Evolutionary conservation across 108 stramenopile species (phyloP), one percentile per base, ranked within the genome.

Genomic region (Nitzschia sp.): DNA sequence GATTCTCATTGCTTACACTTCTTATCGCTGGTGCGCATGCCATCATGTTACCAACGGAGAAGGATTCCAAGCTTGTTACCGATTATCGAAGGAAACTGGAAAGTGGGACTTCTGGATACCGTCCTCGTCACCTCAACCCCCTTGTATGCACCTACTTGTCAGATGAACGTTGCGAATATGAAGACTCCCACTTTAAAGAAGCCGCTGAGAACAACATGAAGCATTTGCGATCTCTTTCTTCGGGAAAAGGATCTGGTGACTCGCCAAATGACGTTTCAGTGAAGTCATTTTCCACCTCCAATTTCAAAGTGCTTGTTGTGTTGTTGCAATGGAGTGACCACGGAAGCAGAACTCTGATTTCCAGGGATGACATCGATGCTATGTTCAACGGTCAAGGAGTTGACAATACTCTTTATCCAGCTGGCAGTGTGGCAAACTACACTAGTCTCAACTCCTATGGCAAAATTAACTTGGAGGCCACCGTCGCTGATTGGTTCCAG

Each of bases 311-410:
- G 19, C 73, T 86, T 3, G 88, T 81, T 10, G 41, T 89, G 0
- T 50, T 86, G 41, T 41, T 89, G 5, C 69, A 71, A 46, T 89
- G 86, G 53, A 50, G 72, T 14, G 81, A 89, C 63, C 88, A 89
- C 43, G 10, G 38, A 0, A 43, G 70, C 42, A 68, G 85, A 51
- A 40, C 56, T 0, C 63, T 89, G 2, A 81, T 80, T 0, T 50
- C 62, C 42, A 57, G 65, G 42, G 60, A 76, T 19, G 71, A 82
- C 22, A 73, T 71, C 44, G 67, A 84, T 14, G 52, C 56, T 0
- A 65, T 87, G 0, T 61, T 75, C 41, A 84, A 82, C 50, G 76
- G 80, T 8, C 57, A 67, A 0, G 80, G 70, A n/a, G 70, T 63
- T 17, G 11, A 51, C 24, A 50, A 41, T 20, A 25, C 56, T 1